Base-by-base conservation (phyloP, 768 basidiomycete genomes). In the Lactarius trivialis region DNA sequence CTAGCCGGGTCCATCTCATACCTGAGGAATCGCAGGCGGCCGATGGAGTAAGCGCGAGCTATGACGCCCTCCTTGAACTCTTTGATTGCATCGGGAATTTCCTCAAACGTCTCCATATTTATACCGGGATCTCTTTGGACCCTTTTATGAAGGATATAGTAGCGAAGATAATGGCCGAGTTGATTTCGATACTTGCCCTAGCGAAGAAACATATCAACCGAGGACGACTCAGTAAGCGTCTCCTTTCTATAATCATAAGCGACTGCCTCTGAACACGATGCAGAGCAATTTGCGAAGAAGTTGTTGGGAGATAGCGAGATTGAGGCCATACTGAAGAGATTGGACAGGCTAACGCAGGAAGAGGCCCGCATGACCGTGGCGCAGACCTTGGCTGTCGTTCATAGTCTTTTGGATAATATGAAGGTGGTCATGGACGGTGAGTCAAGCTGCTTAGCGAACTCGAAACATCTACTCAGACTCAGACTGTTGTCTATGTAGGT, bases 341-440 rank as follows among this genome's bases (percentile, higher is more conserved):
- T 61, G 21, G 60, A 61, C 55, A 41, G 60, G n/a, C 60, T 61
- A 45, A 61, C 60, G 0, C 7, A 41, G 7, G 60, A 61, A 0
- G 60, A 61, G 32, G 43, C 55, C n/a, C 37, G 28, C 11, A 41
- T 56, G 55, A 41, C 55, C 4, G 37, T 33, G 19, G 30, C 55
- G 21, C 60, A 61, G 7, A 61, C 55, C 26, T 21, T 56, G 5
- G 17, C 49, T 19, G 17, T 56, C 24, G 60, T 56, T n/a, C 28
- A 55, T 15, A 52, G 53, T 14, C 53, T 60, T 55, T 33, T 60
- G 34, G 34, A 48, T 26, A 60, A 60, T 19, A 33, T 60, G 33
- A 60, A 48, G 34, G 24, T 37, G 33, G 60, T 60, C 60, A 60
- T 60, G 60, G 24, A 60, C 4, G 53, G 60, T 60, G 5, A 2